These are phyloP conservation scores for Hygrophoropsis aurantiaca DNA, from an alignment of 768 basidiomycete species.

Conservation along the genomic window DNA sequence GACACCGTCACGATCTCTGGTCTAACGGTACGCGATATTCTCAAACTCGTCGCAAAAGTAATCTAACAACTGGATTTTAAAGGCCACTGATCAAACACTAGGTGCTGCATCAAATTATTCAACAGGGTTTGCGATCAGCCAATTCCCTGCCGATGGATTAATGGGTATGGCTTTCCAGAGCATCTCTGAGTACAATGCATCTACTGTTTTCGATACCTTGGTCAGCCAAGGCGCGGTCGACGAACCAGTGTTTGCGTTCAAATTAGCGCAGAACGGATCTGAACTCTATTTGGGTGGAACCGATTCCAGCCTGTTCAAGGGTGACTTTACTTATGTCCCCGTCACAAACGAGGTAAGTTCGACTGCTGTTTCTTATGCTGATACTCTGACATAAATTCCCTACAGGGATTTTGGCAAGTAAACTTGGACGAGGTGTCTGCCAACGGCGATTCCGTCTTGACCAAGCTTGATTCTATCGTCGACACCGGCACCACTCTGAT, in stretches of 20 bases:
- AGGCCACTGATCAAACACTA: conserved; percentile 31
- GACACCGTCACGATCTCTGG: conserved; percentile 49
- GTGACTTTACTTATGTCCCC: conserved; percentile 34
- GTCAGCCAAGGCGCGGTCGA: conserved; percentile 31
- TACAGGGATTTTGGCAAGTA: conserved; percentile 1
- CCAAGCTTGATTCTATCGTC: conserved; percentile 24
- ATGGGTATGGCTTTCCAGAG: conserved; percentile 37
- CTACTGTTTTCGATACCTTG: conserved; percentile 40
- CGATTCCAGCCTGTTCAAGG: conserved; percentile 40
- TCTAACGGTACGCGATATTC: conserved; percentile 29
- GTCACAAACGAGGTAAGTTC: conserved; percentile 19
- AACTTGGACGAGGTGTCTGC: conserved; percentile 2
- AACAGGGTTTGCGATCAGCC: conserved; percentile 26
- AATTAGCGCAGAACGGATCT: conserved; percentile 36
- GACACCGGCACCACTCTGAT: conserved; percentile 59
- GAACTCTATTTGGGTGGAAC: conserved; percentile 52
- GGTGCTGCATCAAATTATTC: conserved; percentile 41
- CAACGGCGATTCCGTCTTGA: not conserved
- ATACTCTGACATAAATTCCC: not conserved
- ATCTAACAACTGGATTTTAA: conserved; percentile 1
- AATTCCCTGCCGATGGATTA: conserved; percentile 40
- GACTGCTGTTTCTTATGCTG: not conserved
- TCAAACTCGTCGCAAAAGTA: conserved; percentile 5
- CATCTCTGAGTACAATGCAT: conserved; percentile 32
- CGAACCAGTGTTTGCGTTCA: conserved; percentile 44